A percentile compares a stretch with the other conserved stretches of the same genome.
Conservation (phyloP, 768 basidiomycete species). For the Lactifluus pinguis region DNA sequence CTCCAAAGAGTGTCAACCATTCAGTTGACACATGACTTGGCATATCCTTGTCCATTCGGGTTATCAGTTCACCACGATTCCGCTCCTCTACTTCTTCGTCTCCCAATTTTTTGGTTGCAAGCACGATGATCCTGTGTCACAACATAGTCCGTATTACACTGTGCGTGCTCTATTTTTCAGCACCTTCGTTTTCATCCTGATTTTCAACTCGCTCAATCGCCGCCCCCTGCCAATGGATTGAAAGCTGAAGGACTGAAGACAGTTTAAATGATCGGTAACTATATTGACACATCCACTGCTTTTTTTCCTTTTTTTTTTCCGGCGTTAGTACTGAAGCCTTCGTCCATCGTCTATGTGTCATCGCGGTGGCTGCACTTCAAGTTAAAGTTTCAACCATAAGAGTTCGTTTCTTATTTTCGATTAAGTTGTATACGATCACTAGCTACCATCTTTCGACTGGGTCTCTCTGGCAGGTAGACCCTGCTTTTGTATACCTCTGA, state of each 20-base stretch:
- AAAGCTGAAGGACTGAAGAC: conserved; percentile 76
- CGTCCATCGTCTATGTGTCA: too few species aligned
- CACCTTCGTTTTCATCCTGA: conserved; percentile 92
- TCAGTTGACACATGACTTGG: conserved; percentile 96
- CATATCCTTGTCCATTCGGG: conserved; percentile 85
- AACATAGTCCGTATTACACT: conserved; percentile 34
- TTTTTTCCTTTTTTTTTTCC: too few species aligned
- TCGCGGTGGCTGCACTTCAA: too few species aligned
- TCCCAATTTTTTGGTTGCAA: conserved; percentile 54
- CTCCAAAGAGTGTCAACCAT: conserved; percentile 86
- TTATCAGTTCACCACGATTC: conserved; percentile 75
- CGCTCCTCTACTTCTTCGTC: conserved; percentile 86
- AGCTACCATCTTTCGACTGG: too few species aligned
- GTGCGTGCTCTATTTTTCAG: conserved; percentile 92
- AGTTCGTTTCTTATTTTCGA: too few species aligned
- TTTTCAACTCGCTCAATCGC: conserved; percentile 92
- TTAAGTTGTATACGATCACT: too few species aligned
- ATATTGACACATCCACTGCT: too few species aligned
- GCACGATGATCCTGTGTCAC: conserved; percentile 24
- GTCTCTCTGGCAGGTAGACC: too few species aligned
- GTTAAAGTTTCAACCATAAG: too few species aligned
- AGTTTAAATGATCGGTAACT: conserved; percentile 61
- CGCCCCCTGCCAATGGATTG: conserved; percentile 76
- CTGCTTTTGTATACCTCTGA: too few species aligned
- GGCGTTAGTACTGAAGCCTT: too few species aligned